Evolutionary conservation across 345 rosid species (phyloP).

Genomic region (Adansonia digitata): DNA sequence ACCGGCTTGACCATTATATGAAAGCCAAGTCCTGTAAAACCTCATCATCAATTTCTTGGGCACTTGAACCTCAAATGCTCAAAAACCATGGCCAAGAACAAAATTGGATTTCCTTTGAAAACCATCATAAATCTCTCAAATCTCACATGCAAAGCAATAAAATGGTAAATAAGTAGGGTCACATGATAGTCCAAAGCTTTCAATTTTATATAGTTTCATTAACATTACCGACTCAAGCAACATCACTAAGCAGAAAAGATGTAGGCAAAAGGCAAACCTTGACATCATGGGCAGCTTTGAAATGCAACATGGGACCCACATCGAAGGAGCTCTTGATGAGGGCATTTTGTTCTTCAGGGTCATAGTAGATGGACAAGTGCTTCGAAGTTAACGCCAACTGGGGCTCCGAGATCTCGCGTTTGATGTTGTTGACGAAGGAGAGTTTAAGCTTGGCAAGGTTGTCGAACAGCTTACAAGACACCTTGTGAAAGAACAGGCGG

Average conservation of each 20-base stretch:
- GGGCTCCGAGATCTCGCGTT: constrained; percentile 64
- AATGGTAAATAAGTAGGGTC: not conserved
- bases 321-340: constrained; percentile 51
- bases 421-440: constrained; percentile 54
- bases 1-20: not conserved
- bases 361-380: constrained; percentile 61
- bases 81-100: not conserved
- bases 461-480: constrained; percentile 82
- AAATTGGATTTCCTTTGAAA: not conserved
- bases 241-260: not conserved
- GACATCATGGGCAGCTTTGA: constrained; percentile 75
- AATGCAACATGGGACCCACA: constrained; percentile 60
- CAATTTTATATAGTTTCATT: not conserved
- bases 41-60: not conserved
- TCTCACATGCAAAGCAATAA: not conserved
- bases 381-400: constrained; percentile 68
- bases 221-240: not conserved
- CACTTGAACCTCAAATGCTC: not conserved
- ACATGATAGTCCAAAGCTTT: not conserved
- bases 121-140: not conserved
- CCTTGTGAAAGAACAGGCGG: constrained; percentile 64
- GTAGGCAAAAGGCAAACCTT: constrained; percentile 45
- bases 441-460: constrained; percentile 77
- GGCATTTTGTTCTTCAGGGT: constrained; percentile 65
- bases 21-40: not conserved